Base-by-base conservation (phyloP, 1,139 yeast species). In the Candida sanyaensis region DNA sequence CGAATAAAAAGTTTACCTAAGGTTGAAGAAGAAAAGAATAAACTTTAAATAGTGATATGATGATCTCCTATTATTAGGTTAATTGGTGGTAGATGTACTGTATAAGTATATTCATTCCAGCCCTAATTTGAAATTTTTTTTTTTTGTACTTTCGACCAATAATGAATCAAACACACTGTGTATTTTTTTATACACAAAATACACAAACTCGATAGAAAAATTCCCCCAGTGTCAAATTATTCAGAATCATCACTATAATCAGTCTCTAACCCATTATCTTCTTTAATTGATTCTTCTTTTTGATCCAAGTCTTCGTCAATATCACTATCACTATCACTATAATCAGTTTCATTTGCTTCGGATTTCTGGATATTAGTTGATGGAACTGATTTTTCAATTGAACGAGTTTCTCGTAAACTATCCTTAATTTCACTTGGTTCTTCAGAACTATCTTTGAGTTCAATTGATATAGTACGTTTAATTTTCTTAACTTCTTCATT, bases 241-340 rank as follows among this genome's bases (percentile, higher is more conserved):
- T 37, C 41, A 5, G 41, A 37, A 11, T 37, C 41, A 28, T 28
- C 41, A 28, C 41, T 37, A 28, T 37, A 37, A 27, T 37, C 41
- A n/a, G 41, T 37, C 12, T 37, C 40, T n/a, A n/a, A n/a, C 24
- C 30, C 31, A 6, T 37, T 24, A 26, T 37, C 30, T 10, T 34
- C 40, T n/a, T 37, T 33, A 12, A 17, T 6, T 34, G n/a, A 5
- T 17, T 17, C 24, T 21, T 9, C 26, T 34, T 23, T 9, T 17
- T 34, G 27, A 10, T 8, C 13, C 2, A 3, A 32, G 23, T 17
- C 13, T 8, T 7, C n/a, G n/a, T n/a, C n/a, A n/a, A n/a, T 17
- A 17, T 17, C 21, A 17, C 21, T 17, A 8, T 37, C 40, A 12
- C 23, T 12, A 37, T 27, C 23, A 37, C 23, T 26, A 12, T 37